Evolutionary conservation across 306 rosid genomes (phyloP), one percentile per base, ranked within the genome.

Genomic region (Cicer chorassanicum): DNA sequence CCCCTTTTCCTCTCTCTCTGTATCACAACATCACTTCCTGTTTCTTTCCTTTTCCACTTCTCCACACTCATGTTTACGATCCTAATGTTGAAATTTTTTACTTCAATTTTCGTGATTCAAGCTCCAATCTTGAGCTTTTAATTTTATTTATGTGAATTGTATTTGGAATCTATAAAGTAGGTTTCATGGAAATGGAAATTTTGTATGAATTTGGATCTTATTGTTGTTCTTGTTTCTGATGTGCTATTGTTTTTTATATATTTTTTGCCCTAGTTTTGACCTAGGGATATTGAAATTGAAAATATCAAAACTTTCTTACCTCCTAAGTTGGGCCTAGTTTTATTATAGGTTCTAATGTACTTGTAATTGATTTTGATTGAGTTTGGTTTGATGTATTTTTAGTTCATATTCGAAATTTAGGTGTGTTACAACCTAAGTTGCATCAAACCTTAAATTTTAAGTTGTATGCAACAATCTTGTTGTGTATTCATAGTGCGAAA

Each of bases 361-460:
- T 43, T 14, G 24, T 9, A 1, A 18, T 78, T 61, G 60, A 14
- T 36, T 11, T 29, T 36, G 6, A 29, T 45, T 62, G 63, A 48
- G 19, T 70, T 65, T 36, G 16, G 65, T 65, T 68, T 0, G 48
- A 39, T 75, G 81, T 64, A 34, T 19, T 75, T 75, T 65, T 70
- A 64, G 56, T 65, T 54, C 43, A 11, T 29, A 19, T 59, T 45
- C 0, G 50, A 54, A 54, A 54, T 8, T 54, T 54, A 54, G 61
- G 12, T 18, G 36, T 29, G 5, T 29, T 29, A 16, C 9, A 54
- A 18, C 36, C 24, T 34, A 16, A 16, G 9, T 18, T 18, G 36
- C 34, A 62, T 48, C 9, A 16, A 46, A 55, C 68, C 10, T 57
- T 65, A 11, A 38, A 55, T 65, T 76, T 56, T 41, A 48, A 24